phyloP scores from a whole-genome alignment of 768 basidiomycete genomes.

The Naganishia antarctica region DNA sequence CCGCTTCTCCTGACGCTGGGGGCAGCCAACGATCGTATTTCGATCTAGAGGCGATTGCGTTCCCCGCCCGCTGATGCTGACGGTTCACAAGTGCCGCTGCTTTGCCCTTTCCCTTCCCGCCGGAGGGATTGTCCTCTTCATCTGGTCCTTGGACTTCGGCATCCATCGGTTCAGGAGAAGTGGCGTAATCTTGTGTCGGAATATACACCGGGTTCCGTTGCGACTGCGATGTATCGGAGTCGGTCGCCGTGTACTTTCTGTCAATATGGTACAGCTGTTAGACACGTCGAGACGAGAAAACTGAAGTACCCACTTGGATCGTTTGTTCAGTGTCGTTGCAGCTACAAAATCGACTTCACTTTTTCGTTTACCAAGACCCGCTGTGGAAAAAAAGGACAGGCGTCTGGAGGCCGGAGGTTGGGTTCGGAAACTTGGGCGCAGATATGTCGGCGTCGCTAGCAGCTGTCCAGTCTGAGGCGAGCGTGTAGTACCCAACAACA shows the following conservation, averaged over 20 bases:
- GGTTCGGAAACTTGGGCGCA: not conserved
- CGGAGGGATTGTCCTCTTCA: too few species aligned
- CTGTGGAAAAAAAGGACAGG: not conserved
- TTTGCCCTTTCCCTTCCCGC: not conserved
- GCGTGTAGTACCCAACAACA: too few species aligned
- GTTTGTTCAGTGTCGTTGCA: not conserved
- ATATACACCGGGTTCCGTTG: not conserved
- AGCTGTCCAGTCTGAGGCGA: too few species aligned
- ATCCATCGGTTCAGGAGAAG: not conserved
- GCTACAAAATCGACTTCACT: not conserved
- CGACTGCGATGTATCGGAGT: constrained; percentile 21
- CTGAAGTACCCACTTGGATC: not conserved
- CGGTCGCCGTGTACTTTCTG: constrained; percentile 8
- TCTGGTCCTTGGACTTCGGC: not conserved
- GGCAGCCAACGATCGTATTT: not conserved
- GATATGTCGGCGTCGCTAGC: not conserved
- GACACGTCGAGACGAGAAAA: not conserved
- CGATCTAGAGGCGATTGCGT: not conserved
- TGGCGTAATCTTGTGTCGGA: not conserved
- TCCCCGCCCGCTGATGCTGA: not conserved
- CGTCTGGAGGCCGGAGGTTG: not conserved
- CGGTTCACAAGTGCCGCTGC: not conserved
- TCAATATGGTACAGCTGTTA: not conserved
- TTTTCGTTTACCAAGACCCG: not conserved
- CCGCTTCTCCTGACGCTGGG: constrained; percentile 7